These are phyloP conservation scores for Triticum aestivum DNA, from an alignment of 176 grass and related monocot genomes.

Conservation along the genomic window DNA sequence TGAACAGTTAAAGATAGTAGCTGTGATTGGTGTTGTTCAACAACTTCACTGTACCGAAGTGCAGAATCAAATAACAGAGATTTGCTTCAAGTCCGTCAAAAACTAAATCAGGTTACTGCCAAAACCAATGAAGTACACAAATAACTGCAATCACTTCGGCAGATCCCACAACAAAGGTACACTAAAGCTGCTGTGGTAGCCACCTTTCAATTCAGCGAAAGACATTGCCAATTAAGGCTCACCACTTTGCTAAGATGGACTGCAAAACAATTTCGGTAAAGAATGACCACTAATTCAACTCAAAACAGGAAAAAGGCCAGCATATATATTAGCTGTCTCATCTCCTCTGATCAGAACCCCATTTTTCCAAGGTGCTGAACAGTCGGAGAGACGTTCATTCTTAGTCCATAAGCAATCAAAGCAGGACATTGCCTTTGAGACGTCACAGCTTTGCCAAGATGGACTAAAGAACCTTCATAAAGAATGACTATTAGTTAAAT, in stretches of 20 bases:
- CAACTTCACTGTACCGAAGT: background rate
- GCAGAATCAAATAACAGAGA: constrained; percentile 4
- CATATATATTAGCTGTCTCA: constrained; percentile 5
- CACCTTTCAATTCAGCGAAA: background rate
- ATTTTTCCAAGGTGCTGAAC: constrained; percentile 17
- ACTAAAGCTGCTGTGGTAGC: background rate
- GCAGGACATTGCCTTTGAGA: constrained; percentile 27
- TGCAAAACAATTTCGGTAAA: background rate
- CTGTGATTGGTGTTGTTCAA: background rate
- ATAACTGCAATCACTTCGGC: background rate
- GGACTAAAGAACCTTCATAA: background rate
- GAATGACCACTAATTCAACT: background rate
- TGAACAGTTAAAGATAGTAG: background rate
- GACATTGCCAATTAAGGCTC: background rate
- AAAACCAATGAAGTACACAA: background rate
- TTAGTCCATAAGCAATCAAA: constrained; percentile 58
- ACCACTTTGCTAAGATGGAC: background rate
- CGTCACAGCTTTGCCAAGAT: constrained; percentile 19
- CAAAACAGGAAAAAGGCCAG: background rate
- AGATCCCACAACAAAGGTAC: background rate
- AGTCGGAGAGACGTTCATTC: constrained; percentile 17
- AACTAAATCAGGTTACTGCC: constrained; percentile 34
- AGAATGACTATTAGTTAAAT: background rate
- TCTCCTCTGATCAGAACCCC: constrained; percentile 26
- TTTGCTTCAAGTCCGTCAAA: constrained; percentile 25